These are phyloP conservation scores for Starmera dryadoides DNA, from an alignment of 805 yeast genomes.

Conservation along the genomic window DNA sequence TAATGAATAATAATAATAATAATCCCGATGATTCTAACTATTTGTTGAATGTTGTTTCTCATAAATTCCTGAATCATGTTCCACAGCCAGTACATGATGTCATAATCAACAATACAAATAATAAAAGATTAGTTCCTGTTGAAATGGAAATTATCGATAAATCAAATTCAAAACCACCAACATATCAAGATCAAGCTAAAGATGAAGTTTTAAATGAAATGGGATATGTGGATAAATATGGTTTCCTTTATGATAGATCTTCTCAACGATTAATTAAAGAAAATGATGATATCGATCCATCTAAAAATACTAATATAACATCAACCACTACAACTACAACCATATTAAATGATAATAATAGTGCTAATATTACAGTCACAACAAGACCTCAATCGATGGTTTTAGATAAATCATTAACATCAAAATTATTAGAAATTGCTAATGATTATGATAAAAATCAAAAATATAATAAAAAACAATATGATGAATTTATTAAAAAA, in stretches of 20 bases:
- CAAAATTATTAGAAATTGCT: constrained; percentile 21
- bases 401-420: constrained; percentile 4
- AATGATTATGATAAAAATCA: constrained; percentile 37
- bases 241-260: constrained; percentile 35
- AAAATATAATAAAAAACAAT: constrained; percentile 29
- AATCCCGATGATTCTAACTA: background rate
- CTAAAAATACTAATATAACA: background rate
- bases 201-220: background rate
- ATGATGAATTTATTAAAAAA: constrained; percentile 38
- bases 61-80: constrained; percentile 12
- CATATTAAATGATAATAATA: too few relatives aligned
- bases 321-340: too few relatives aligned
- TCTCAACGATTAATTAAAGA: background rate
- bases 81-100: constrained; percentile 18
- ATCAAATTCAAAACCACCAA: constrained; percentile 24
- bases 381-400: background rate
- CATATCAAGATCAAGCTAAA: constrained; percentile 8
- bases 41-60: constrained; percentile 11
- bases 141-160: constrained; percentile 33
- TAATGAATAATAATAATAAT: background rate
- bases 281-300: background rate
- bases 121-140: constrained; percentile 24
- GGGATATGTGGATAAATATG: constrained; percentile 38
- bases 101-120: constrained; percentile 4
- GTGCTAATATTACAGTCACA: too few relatives aligned